phyloP scores from a whole-genome alignment of 73 alveolate species.

The Paramecium pentaurelia region DNA sequence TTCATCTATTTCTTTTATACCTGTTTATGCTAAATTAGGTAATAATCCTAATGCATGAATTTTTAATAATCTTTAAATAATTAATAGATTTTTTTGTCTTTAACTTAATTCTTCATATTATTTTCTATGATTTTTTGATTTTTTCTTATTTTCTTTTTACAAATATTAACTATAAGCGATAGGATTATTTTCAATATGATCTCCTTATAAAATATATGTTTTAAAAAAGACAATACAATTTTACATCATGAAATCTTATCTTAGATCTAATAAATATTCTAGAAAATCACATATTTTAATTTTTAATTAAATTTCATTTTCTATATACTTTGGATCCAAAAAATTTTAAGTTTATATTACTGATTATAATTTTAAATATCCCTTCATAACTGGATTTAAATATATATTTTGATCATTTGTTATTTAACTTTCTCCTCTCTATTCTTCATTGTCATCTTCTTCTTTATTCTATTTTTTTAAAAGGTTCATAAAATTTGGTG shows the following conservation, averaged over 20 bases:
- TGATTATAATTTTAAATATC: slow-evolving; percentile 4
- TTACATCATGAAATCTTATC: slow-evolving; percentile 38
- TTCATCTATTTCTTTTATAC: neutral
- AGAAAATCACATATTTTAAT: slow-evolving; percentile 46
- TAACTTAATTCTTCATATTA: neutral
- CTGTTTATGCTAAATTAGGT: slow-evolving; percentile 30
- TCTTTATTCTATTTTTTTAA: neutral
- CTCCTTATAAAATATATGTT: neutral
- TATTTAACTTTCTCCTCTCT: slow-evolving; percentile 17
- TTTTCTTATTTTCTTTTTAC: neutral
- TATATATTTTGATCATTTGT: neutral
- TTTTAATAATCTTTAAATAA: neutral
- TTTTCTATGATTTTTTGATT: neutral
- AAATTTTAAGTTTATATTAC: slow-evolving; percentile 11
- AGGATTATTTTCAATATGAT: neutral
- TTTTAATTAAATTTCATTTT: slow-evolving; percentile 44
- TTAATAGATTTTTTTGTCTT: neutral
- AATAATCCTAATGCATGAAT: neutral
- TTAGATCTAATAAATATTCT: slow-evolving; percentile 54
- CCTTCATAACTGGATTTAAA: slow-evolving; percentile 52
- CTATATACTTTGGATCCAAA: neutral
- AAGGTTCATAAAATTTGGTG: slow-evolving; percentile 8
- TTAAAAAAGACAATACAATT: slow-evolving; percentile 48
- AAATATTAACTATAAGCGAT: neutral
- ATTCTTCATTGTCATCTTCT: slow-evolving; percentile 42